phyloP scores from a whole-genome alignment of 345 rosid genomes.

The Lepidium aucheri region DNA sequence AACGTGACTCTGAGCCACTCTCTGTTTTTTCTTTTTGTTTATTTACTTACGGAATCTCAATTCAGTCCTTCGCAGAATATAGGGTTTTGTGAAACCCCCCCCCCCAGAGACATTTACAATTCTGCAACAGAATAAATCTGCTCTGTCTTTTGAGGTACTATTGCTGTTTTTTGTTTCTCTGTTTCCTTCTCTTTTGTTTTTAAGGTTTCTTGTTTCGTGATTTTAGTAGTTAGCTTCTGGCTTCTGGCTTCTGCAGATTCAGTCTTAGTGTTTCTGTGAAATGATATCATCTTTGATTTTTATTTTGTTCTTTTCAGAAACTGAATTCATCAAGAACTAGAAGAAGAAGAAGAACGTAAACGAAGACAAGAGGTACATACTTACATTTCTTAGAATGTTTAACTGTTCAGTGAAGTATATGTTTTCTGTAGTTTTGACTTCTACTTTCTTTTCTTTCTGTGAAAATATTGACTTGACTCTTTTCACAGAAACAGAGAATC shows the following conservation, averaged over 20 bases:
- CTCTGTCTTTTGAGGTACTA: neutral
- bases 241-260: neutral
- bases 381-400: neutral
- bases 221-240: neutral
- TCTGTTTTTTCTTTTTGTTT: neutral
- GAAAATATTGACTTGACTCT: neutral
- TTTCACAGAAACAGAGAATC: neutral
- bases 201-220: neutral
- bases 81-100: neutral
- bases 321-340: neutral
- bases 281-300: neutral
- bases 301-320: neutral
- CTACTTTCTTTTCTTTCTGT: neutral
- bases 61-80: neutral
- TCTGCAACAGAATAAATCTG: neutral
- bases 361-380: neutral
- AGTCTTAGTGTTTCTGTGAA: neutral
- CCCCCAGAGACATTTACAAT: neutral
- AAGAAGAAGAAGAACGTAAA: neutral
- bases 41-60: neutral
- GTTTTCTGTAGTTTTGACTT: neutral
- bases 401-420: neutral
- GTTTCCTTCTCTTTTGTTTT: neutral
- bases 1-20: constrained; percentile 14
- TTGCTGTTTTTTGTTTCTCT: neutral